A percentile compares a stretch with the other conserved stretches of the same genome.
These are phyloP conservation scores for Fusarium poae DNA, from an alignment of 2,329 filamentous ascomycete genomes.

Conservation along the genomic window DNA sequence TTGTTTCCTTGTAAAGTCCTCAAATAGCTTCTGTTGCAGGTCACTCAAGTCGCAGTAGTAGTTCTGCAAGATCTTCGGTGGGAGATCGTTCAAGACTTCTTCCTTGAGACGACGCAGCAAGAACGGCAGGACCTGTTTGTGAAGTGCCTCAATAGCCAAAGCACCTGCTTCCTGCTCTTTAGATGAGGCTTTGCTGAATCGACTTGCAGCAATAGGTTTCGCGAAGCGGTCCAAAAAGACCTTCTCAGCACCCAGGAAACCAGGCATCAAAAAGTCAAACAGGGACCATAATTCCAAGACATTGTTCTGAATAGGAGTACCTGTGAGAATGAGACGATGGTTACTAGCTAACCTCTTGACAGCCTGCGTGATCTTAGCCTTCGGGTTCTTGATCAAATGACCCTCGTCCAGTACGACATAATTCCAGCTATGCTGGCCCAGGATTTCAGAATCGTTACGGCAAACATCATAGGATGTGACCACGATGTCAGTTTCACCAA, in stretches of 20 bases:
- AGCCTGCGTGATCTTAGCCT: slow-evolving; percentile 93
- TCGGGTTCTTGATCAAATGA: slow-evolving; percentile 98
- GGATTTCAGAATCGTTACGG: slow-evolving; percentile 90
- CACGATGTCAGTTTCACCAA: slow-evolving; percentile 88
- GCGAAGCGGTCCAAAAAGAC: slow-evolving; percentile 97
- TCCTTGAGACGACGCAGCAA: slow-evolving; percentile 95
- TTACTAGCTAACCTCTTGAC: slow-evolving; percentile 93
- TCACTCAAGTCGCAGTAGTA: slow-evolving; percentile 99
- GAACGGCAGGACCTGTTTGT: slow-evolving; percentile 98
- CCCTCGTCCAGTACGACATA: slow-evolving; percentile 98
- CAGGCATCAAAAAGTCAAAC: slow-evolving; percentile 99
- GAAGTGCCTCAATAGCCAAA: slow-evolving; percentile 94
- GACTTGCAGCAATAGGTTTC: slow-evolving; percentile 93
- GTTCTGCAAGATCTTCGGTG: slow-evolving; percentile 98
- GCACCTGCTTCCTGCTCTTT: slow-evolving; percentile 98
- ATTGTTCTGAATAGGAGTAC: slow-evolving; percentile 98
- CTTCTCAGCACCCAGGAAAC: slow-evolving; percentile 93
- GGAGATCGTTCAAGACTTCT: slow-evolving; percentile 94
- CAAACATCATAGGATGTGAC: slow-evolving; percentile 99
- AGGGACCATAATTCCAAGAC: slow-evolving; percentile 97
- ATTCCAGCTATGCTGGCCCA: slow-evolving; percentile 91
- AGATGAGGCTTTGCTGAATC: slow-evolving; percentile 96
- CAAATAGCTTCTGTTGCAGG: slow-evolving; percentile 92
- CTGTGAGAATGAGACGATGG: slow-evolving; percentile 94
- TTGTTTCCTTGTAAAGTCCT: slow-evolving; percentile 95